These are phyloP conservation scores for Epichloe scottii DNA, from an alignment of 2,329 filamentous ascomycete species.

Conservation along the genomic window DNA sequence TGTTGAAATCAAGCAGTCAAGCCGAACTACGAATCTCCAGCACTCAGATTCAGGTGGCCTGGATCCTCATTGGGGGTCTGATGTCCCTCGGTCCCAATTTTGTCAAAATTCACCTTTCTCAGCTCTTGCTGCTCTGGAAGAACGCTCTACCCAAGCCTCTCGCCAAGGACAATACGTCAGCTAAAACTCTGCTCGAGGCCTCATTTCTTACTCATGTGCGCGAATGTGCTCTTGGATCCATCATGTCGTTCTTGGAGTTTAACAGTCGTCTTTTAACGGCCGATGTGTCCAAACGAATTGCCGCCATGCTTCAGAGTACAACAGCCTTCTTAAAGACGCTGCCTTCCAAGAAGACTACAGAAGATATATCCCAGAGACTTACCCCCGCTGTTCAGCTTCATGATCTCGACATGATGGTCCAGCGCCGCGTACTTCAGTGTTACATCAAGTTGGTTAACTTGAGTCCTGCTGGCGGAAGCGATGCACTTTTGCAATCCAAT, in stretches of 20 bases:
- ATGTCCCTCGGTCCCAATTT: constrained; percentile 97
- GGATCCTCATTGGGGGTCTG: constrained; percentile 90
- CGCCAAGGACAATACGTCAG: constrained; percentile 79
- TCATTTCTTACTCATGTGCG: constrained; percentile 90
- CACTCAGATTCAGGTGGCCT: constrained; percentile 93
- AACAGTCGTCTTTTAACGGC: constrained; percentile 85
- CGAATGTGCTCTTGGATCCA: constrained; percentile 84
- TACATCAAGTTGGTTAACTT: constrained; percentile 85
- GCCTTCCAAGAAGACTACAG: constrained; percentile 69
- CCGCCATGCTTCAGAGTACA: constrained; percentile 90
- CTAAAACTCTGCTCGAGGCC: constrained; percentile 74
- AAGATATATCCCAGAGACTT: constrained; percentile 74
- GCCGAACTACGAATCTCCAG: constrained; percentile 83
- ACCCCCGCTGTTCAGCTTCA: constrained; percentile 77
- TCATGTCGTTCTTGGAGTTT: constrained; percentile 84
- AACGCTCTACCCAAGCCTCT: constrained; percentile 91
- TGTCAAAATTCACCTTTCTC: constrained; percentile 94
- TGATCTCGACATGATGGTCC: constrained; percentile 86
- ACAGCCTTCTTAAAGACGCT: constrained; percentile 78
- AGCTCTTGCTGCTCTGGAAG: constrained; percentile 89
- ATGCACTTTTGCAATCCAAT: constrained; percentile 82
- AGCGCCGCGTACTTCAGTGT: constrained; percentile 84
- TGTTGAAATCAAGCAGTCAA: constrained; percentile 84
- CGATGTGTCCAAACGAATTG: constrained; percentile 86
- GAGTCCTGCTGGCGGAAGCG: constrained; percentile 72